Evolutionary conservation across 2,329 filamentous ascomycete species (phyloP).

Genomic region (Aureobasidium melanogenum): DNA sequence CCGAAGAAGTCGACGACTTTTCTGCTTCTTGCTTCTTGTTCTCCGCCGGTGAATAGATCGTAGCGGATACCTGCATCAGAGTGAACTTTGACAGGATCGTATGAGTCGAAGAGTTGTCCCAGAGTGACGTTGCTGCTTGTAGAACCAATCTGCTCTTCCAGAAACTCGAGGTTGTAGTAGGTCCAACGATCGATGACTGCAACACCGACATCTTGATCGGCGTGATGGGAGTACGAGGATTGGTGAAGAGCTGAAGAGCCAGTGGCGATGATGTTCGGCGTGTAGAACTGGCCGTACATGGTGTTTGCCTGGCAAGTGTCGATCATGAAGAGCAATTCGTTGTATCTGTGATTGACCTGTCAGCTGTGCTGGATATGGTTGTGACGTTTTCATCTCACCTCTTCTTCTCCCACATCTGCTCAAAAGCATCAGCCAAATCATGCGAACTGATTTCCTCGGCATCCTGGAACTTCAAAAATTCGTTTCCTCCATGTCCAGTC

Average conservation of each 20-base stretch:
- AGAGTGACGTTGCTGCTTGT: constrained; percentile 81
- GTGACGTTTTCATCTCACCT: constrained; percentile 39
- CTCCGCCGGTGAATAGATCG: constrained; percentile 86
- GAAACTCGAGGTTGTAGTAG: constrained; percentile 95
- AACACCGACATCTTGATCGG: constrained; percentile 94
- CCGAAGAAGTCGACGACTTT: constrained; percentile 96
- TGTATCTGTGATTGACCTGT: constrained; percentile 45
- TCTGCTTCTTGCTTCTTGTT: constrained; percentile 64
- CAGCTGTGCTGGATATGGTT: constrained; percentile 9
- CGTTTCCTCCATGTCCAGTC: constrained; percentile 96
- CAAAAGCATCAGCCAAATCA: constrained; percentile 92
- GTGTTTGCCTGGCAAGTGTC: constrained; percentile 99
- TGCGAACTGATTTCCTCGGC: constrained; percentile 95
- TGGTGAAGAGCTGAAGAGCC: constrained; percentile 95
- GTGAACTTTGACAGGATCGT: constrained; percentile 91
- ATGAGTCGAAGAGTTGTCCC: constrained; percentile 91
- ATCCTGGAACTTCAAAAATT: constrained; percentile 97
- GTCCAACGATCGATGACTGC: constrained; percentile 98
- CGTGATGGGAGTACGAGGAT: constrained; percentile 94
- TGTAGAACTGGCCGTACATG: constrained; percentile 98
- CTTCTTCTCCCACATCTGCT: constrained; percentile 99
- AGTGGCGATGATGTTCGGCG: constrained; percentile 94
- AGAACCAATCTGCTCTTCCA: constrained; percentile 82
- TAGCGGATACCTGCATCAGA: constrained; percentile 85
- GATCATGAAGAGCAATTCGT: constrained; percentile 99